Evolutionary conservation across 257 asterid genomes (phyloP), one percentile per base, ranked within the genome.

Genomic region (Penstemon eatonii): DNA sequence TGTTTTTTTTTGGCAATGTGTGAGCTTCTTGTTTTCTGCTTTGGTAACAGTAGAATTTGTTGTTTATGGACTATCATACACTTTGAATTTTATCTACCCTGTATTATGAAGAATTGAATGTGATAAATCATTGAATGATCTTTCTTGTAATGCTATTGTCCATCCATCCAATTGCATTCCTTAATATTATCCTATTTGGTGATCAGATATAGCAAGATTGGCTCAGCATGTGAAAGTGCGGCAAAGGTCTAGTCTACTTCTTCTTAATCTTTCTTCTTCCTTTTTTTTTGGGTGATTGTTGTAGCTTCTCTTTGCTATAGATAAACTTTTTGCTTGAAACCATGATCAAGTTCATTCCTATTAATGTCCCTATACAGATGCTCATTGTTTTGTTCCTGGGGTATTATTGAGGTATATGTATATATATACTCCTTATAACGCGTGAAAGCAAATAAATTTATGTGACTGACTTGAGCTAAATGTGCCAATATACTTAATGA

Each of bases 171-270:
- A 4, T 67, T 44, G 18, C 41, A 36, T 43, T 69, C 33, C 37
- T 65, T 38, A 36, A 65, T 60, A 7, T 38, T 54, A 40, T 52
- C 62, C 19, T 47, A 68, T 40, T 69, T 42, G 4, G 7, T 45
- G 55, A 43, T 7, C 89, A 90, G 97, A 88, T 83, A 86, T 93
- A 59, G 89, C 93, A 66, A 90, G 81, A 79, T 81, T 93, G 88
- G 99, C 96, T 68, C 92, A 86, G 74, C 66, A 73, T 76, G 93
- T 88, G 65, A 90, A 93, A 83, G 94, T 93, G 73, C 85, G 97
- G 75, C 99, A 93, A 83, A 88, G 97, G 99, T 93, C 18, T 67
- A 84, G 8, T 25, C 8, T 19, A 62, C 25, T 37, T 37, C 1
- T 44, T 62, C 3, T 50, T 45, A 2, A 4, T 63, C 46, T 4